Percentiles rank a stretch among this genome's conserved stretches.
Conservation (phyloP, 768 basidiomycete species). For the Lentinus tigrinus region DNA sequence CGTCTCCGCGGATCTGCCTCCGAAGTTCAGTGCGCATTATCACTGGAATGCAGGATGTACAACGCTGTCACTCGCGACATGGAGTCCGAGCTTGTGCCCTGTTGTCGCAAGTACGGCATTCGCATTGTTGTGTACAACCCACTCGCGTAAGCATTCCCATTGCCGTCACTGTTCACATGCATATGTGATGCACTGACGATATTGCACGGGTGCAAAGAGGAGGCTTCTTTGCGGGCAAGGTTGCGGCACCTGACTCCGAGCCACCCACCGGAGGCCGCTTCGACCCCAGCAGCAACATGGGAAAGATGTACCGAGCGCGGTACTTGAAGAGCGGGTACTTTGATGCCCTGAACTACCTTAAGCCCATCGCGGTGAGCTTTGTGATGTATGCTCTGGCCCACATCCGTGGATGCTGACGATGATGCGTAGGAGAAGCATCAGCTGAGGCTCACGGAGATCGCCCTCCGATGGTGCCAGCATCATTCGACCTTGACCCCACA, state of each 20-base stretch:
- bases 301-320: slow-evolving; percentile 44
- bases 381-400: background rate
- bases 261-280: slow-evolving; percentile 42
- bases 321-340: slow-evolving; percentile 45
- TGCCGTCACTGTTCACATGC: background rate
- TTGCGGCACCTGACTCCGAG: slow-evolving; percentile 34
- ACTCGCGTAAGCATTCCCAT: slow-evolving; percentile 38
- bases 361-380: slow-evolving; percentile 38
- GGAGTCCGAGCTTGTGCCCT: slow-evolving; percentile 52
- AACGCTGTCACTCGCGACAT: slow-evolving; percentile 49
- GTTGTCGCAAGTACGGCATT: slow-evolving; percentile 56
- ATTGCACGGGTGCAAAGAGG: slow-evolving; percentile 31
- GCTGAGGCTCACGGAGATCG: slow-evolving; percentile 51
- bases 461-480: slow-evolving; percentile 62
- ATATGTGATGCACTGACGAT: background rate
- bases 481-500: slow-evolving; percentile 44
- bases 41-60: slow-evolving; percentile 35
- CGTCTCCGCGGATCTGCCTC: background rate
- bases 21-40: slow-evolving; percentile 3
- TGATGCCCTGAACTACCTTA: slow-evolving; percentile 41
- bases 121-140: slow-evolving; percentile 59
- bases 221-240: slow-evolving; percentile 58
- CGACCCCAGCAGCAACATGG: slow-evolving; percentile 36
- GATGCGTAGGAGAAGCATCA: slow-evolving; percentile 39
- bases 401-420: background rate